Percentiles rank a stretch among this genome's conserved stretches.
Conservation (phyloP, 495 filamentous ascomycete species). For the Xylaria longipes region DNA sequence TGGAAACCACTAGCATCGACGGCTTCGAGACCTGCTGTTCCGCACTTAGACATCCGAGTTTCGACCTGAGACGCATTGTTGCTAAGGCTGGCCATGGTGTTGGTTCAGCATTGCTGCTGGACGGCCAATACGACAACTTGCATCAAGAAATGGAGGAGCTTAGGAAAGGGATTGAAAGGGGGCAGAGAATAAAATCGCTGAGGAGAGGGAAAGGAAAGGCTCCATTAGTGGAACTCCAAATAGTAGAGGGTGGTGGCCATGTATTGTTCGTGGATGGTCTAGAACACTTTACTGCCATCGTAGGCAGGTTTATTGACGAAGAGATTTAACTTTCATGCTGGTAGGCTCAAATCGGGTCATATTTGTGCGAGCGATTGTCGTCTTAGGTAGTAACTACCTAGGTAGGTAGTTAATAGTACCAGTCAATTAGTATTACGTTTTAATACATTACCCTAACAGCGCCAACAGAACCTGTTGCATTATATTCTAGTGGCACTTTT, state of each 20-base stretch:
- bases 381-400: too few relatives aligned
- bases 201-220: conserved; percentile 3
- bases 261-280: conserved; percentile 35
- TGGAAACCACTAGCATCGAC: conserved; percentile 40
- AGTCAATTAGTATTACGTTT: too few relatives aligned
- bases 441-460: too few relatives aligned
- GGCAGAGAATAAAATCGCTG: conserved; percentile 13
- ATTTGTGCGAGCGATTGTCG: too few relatives aligned
- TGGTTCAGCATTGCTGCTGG: conserved; percentile 37
- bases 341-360: too few relatives aligned
- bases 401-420: too few relatives aligned
- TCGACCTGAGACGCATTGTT: conserved; percentile 36
- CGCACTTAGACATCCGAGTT: conserved; percentile 36
- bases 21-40: conserved; percentile 44
- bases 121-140: conserved; percentile 43
- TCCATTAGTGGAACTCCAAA: conserved; percentile 23
- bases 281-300: conserved; percentile 25
- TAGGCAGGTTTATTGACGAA: too few relatives aligned
- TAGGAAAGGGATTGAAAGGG: conserved; percentile 31
- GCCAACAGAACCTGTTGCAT: too few relatives aligned
- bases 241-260: conserved; percentile 37
- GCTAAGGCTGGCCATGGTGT: conserved; percentile 30
- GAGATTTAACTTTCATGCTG: too few relatives aligned
- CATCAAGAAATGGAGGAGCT: conserved; percentile 36
- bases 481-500: too few relatives aligned